Percentiles rank a stretch among this genome's conserved stretches.
Conservation (phyloP, 2,329 filamentous ascomycete species). For the Penicillium sp. region DNA sequence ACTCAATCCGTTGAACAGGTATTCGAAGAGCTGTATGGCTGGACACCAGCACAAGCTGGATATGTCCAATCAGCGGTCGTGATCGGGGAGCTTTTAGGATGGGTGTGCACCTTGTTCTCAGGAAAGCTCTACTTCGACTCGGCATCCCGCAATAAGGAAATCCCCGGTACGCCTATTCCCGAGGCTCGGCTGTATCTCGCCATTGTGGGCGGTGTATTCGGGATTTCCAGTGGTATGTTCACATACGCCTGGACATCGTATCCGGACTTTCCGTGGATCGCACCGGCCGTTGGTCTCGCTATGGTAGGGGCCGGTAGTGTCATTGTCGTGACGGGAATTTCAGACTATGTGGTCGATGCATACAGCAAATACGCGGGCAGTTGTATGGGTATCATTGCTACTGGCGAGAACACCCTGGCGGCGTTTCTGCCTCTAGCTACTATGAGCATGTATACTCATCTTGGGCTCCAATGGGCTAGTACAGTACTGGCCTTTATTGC, state of each 20-base stretch:
- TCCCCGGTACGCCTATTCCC: conserved; percentile 35
- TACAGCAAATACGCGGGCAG: conserved; percentile 44
- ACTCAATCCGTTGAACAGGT: conserved; percentile 38
- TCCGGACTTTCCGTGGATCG: conserved; percentile 29
- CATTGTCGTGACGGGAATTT: conserved; percentile 40
- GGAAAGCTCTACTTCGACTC: conserved; percentile 25
- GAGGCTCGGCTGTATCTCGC: conserved; percentile 39
- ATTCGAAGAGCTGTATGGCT: conserved; percentile 29
- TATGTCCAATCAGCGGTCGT: conserved; percentile 38
- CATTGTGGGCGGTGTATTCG: conserved; percentile 28
- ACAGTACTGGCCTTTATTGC: conserved; percentile 37
- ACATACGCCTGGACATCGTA: conserved; percentile 32
- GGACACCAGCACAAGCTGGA: conserved; percentile 27
- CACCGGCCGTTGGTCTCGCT: conserved; percentile 26
- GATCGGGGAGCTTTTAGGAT: conserved; percentile 36
- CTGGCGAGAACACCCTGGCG: conserved; percentile 39
- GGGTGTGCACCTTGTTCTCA: conserved; percentile 27
- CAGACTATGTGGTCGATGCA: conserved; percentile 44
- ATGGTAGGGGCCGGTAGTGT: conserved; percentile 37
- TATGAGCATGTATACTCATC: conserved; percentile 31
- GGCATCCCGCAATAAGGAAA: conserved; percentile 32
- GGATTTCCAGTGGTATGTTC: conserved; percentile 33
- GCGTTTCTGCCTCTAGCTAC: conserved; percentile 39
- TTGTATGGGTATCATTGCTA: conserved; percentile 39
- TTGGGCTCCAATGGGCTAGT: conserved; percentile 37